Base-by-base conservation (phyloP, 177 flowering plant genomes). In the Vitis hybrid region DNA sequence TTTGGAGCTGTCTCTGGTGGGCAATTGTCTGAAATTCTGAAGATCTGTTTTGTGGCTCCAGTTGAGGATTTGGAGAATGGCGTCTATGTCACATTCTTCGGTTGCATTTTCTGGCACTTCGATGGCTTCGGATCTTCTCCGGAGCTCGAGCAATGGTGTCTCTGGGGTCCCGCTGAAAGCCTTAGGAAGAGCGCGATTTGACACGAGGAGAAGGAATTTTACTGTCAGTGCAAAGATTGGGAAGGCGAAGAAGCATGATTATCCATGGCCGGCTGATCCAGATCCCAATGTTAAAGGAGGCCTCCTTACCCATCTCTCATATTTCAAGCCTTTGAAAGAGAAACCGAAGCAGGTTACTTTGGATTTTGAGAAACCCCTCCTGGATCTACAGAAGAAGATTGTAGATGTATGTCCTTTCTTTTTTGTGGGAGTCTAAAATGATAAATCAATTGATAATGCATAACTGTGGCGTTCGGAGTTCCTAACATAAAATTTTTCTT, bases 211-310 rank as follows among this genome's bases (percentile, higher is more conserved):
- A 78, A 76, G 81, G 65, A 75, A 76, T 21, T 75, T 80, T 1
- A 45, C 68, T 3, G 78, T 91, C 6, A 12, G 62, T 18, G 97
- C 93, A 2, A 88, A 85, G 87, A 18, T 87, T 19, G 85, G 83
- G 82, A 91, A 88, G 78, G 85, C 70, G 74, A 91, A 87, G 83
- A 91, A 84, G 80, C 83, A 83, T 9, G 91, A 92, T n/a, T 84
- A 84, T 63, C 94, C 97, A 0, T 92, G 97, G 98, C 90, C 96
- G 0, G 74, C 78, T 1, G 79, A 88, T 74, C 77, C 89, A 5
- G 97, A 92, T 79, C 89, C 83, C 0, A 89, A 89, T 81, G 91
- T 87, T 30, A 84, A 88, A 75, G 94, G 97, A 10, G 97, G 93
- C 52, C 30, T 77, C 10, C 81, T 87, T 2, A 83, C 74, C 52